phyloP scores from a whole-genome alignment of 2,329 filamentous ascomycete genomes.

The Claviceps capensis region DNA sequence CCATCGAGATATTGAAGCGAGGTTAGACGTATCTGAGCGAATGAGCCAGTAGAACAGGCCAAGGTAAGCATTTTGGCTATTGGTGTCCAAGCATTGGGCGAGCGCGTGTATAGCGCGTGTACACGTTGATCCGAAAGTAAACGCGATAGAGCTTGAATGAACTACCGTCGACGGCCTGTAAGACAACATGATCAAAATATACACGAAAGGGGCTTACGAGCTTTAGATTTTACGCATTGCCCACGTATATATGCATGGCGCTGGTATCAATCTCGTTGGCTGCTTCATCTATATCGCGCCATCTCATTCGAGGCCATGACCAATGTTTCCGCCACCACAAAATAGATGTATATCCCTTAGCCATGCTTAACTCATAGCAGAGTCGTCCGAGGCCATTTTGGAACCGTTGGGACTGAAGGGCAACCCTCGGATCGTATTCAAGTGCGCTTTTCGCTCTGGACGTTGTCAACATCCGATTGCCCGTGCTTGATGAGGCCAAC shows the following conservation, averaged over 20 bases:
- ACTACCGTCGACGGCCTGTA: constrained; percentile 37
- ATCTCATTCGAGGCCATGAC: constrained; percentile 60
- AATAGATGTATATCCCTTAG: constrained; percentile 58
- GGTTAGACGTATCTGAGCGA: no score
- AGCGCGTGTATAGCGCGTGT: no score
- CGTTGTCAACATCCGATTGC: no score
- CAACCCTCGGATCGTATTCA: no score
- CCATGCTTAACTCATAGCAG: constrained; percentile 19
- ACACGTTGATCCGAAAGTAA: no score
- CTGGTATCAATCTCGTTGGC: constrained; percentile 51
- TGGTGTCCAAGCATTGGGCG: no score
- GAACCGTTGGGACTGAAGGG: no score
- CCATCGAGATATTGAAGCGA: no score
- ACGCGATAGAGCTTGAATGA: constrained; percentile 16
- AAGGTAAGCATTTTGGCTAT: no score
- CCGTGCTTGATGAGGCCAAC: no score
- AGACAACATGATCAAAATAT: constrained; percentile 57
- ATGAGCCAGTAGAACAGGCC: no score
- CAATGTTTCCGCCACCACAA: constrained; percentile 66
- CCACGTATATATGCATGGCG: constrained; percentile 61
- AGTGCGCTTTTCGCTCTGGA: no score
- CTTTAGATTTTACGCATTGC: constrained; percentile 37
- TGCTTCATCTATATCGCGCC: constrained; percentile 50
- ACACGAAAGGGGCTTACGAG: constrained; percentile 46
- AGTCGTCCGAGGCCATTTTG: constrained; percentile 19